A percentile compares a stretch with the other conserved stretches of the same genome.
These are phyloP conservation scores for Cyberlindnera saturnus DNA, from an alignment of 805 yeast species.

Conservation along the genomic window DNA sequence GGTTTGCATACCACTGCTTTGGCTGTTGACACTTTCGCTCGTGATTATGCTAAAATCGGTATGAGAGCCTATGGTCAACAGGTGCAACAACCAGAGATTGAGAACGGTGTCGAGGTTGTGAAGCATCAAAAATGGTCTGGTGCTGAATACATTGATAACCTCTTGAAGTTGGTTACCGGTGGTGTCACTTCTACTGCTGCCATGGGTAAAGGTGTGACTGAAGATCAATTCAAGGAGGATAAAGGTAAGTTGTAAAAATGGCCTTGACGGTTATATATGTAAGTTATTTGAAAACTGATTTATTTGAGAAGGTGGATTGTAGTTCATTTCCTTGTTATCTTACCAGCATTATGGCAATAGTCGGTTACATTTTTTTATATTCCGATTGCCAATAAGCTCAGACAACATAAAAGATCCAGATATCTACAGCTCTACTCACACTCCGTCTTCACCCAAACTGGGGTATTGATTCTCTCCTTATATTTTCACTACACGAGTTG, in stretches of 20 bases:
- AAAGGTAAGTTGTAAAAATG: constrained; percentile 9
- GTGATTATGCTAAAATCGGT: constrained; percentile 72
- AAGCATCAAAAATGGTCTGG: constrained; percentile 99
- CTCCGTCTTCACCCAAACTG: too few relatives aligned
- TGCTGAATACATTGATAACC: constrained; percentile 90
- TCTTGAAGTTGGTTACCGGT: constrained; percentile 86
- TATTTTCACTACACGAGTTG: too few relatives aligned
- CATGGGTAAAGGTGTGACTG: constrained; percentile 98
- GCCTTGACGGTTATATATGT: background rate
- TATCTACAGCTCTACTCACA: too few relatives aligned
- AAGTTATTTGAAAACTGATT: too few relatives aligned
- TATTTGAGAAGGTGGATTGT: too few relatives aligned
- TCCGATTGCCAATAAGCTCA: too few relatives aligned
- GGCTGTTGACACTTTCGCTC: constrained; percentile 80
- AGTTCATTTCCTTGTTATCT: background rate
- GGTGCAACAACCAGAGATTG: constrained; percentile 85
- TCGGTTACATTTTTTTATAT: too few relatives aligned
- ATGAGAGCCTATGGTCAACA: constrained; percentile 93
- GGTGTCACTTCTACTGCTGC: constrained; percentile 96
- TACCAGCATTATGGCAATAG: too few relatives aligned
- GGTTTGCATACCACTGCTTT: constrained; percentile 95
- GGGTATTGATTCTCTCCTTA: too few relatives aligned
- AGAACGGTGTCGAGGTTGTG: constrained; percentile 85
- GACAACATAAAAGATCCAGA: too few relatives aligned
- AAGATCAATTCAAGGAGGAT: constrained; percentile 74